Evolutionary conservation across 805 yeast genomes (phyloP).

Genomic region (Vanderwaltozyma verrucispora): DNA sequence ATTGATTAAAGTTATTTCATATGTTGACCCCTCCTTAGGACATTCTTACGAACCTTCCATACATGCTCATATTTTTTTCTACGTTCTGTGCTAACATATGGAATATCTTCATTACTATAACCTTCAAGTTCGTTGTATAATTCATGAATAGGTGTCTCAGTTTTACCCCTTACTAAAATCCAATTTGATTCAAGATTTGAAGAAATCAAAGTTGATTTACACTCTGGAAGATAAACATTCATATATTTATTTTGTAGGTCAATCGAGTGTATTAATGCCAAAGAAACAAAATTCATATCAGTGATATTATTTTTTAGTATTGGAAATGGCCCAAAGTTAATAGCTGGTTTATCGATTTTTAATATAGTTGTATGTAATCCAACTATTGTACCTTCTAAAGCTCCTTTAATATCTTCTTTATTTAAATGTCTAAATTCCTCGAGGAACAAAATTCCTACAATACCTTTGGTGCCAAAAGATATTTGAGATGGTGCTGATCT

Average conservation of each 20-base stretch:
- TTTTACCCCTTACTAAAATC: slow-evolving; percentile 49
- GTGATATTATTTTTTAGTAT: slow-evolving; percentile 7
- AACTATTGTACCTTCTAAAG: slow-evolving; percentile 30
- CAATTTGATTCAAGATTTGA: slow-evolving; percentile 22
- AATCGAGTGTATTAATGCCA: slow-evolving; percentile 61
- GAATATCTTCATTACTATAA: slow-evolving; percentile 22
- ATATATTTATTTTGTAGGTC: slow-evolving; percentile 31
- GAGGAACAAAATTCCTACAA: slow-evolving; percentile 29
- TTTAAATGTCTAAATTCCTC: slow-evolving; percentile 27
- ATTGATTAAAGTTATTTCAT: slow-evolving; percentile 6
- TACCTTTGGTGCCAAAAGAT: slow-evolving; percentile 30
- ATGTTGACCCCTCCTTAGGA: slow-evolving; percentile 36
- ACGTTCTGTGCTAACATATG: slow-evolving; percentile 35
- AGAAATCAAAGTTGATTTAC: slow-evolving; percentile 8
- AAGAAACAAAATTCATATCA: slow-evolving; percentile 9
- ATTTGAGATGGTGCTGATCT: slow-evolving; percentile 32
- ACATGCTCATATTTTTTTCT: slow-evolving; percentile 40
- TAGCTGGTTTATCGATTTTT: not conserved
- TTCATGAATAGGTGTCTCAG: slow-evolving; percentile 56
- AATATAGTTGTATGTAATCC: slow-evolving; percentile 19
- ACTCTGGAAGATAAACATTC: slow-evolving; percentile 47
- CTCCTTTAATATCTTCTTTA: slow-evolving; percentile 26
- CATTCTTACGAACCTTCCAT: slow-evolving; percentile 49
- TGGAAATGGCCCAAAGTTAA: slow-evolving; percentile 18
- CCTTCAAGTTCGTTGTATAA: slow-evolving; percentile 21